Base-by-base conservation (phyloP, 78 protist species). In the Polysphondylium violaceum region DNA sequence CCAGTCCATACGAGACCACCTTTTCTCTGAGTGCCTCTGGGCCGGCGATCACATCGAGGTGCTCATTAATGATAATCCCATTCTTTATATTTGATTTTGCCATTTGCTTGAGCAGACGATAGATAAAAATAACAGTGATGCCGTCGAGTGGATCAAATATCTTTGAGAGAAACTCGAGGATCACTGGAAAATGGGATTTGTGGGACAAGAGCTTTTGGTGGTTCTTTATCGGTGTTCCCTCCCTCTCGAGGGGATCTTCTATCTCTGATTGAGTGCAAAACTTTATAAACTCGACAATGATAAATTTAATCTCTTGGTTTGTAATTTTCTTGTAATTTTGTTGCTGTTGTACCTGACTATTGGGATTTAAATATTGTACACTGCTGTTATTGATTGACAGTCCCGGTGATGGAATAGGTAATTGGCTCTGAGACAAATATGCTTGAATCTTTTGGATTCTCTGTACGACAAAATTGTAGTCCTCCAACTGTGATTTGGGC, bases 261-360 rank as follows among this genome's bases (percentile, higher is more conserved):
- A 68, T 31, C 31, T 83, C 91, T 33, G 79, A 69, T 43, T 83
- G 91, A 31, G 91, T 83, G 44, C 91, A 83, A 83, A 83, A 83
- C 76, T 83, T 83, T 56, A 83, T 69, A 35, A 83, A 71, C 14
- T 83, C 91, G 9, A 69, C 63, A 51, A 83, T 19, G 33, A 69
- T 83, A 25, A 19, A 16, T 43, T 74, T 50, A 60, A 83, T 35
- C 4, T 83, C 91, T 27, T 67, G 77, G 3, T 69, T 0, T 9
- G 79, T 58, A 5, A 73, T 35, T 63, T 71, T 81, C 29, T 65
- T 65, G 16, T 23, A 4, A 25, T 59, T 29, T 7, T 35, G n/a
- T 65, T 65, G 35, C 47, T 16, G 35, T 47, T 7, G 53, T 14
- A 7, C 71, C 69, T n/a, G n/a, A 35, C n/a, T 0, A 61, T 27